Conservation (phyloP, 768 basidiomycete genomes). For the Auricularia sp. region DNA sequence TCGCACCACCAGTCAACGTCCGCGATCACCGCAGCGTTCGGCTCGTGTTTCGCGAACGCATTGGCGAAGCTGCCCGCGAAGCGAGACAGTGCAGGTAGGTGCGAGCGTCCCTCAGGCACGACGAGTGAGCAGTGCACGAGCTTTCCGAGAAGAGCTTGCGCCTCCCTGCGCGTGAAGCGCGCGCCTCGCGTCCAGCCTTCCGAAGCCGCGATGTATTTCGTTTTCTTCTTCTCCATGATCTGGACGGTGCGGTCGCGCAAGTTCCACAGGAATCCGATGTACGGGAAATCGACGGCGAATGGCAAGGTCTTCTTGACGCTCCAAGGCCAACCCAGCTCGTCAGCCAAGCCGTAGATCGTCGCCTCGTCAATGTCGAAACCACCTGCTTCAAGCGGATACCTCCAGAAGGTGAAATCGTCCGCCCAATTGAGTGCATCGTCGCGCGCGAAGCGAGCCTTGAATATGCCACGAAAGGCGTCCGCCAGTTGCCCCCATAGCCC, state of each 20-base stretch:
- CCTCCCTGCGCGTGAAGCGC: slow-evolving; percentile 1
- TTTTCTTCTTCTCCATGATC: slow-evolving; percentile 22
- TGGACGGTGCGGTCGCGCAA: slow-evolving; percentile 17
- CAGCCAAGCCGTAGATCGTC: slow-evolving; percentile 20
- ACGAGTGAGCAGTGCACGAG: not conserved
- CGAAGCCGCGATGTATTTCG: slow-evolving; percentile 20
- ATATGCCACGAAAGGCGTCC: slow-evolving; percentile 23
- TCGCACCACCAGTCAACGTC: not conserved
- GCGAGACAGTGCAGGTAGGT: not conserved
- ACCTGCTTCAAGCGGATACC: not conserved
- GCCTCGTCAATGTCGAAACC: slow-evolving; percentile 7
- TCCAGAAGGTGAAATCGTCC: slow-evolving; percentile 26
- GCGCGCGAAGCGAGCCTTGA: slow-evolving; percentile 8
- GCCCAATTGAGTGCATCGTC: slow-evolving; percentile 26
- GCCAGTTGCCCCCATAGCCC: slow-evolving; percentile 24
- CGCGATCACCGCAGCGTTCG: not conserved
- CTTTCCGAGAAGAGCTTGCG: slow-evolving; percentile 8
- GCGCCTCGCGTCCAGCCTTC: slow-evolving; percentile 6
- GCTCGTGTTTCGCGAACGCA: not conserved
- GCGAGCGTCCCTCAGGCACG: not conserved
- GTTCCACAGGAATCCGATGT: slow-evolving; percentile 31
- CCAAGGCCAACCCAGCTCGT: slow-evolving; percentile 26
- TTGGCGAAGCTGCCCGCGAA: not conserved
- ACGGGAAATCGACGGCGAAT: slow-evolving; percentile 21
- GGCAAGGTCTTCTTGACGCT: slow-evolving; percentile 19